Conservation (phyloP, 2,329 filamentous ascomycete species). For the Botrytis fragariae region DNA sequence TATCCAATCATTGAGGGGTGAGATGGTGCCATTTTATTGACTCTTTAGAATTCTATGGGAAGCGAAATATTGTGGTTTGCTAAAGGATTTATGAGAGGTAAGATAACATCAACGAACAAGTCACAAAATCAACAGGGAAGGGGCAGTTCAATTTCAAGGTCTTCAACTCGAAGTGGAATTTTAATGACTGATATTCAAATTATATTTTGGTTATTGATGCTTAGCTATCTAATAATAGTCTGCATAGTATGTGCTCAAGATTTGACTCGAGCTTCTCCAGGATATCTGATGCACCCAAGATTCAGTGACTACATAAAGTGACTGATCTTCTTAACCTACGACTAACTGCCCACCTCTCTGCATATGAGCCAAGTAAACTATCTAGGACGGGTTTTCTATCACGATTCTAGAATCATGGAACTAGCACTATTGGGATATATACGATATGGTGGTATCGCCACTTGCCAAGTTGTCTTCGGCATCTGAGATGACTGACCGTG, state of each 20-base stretch:
- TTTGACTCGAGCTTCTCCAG: not conserved
- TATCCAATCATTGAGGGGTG: no score
- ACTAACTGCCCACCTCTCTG: not conserved
- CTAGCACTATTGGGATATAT: not conserved
- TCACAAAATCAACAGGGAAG: not conserved
- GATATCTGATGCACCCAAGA: not conserved
- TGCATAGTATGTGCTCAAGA: not conserved
- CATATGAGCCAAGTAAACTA: not conserved
- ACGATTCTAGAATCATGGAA: not conserved
- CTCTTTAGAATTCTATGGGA: fast-evolving
- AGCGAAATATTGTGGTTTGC: not conserved
- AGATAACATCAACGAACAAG: not conserved
- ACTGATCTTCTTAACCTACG: not conserved
- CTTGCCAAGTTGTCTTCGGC: not conserved
- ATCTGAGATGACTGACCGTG: not conserved
- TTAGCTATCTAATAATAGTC: not conserved
- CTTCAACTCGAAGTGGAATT: not conserved
- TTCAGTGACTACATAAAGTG: not conserved
- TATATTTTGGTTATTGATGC: not conserved
- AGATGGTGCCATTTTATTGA: no score
- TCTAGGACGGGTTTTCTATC: not conserved
- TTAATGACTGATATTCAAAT: not conserved
- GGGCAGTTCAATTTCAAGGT: not conserved
- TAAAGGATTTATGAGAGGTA: not conserved
- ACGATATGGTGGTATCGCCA: not conserved